phyloP scores from a whole-genome alignment of 805 yeast genomes.

The Wickerhamomyces hampshirensis region DNA sequence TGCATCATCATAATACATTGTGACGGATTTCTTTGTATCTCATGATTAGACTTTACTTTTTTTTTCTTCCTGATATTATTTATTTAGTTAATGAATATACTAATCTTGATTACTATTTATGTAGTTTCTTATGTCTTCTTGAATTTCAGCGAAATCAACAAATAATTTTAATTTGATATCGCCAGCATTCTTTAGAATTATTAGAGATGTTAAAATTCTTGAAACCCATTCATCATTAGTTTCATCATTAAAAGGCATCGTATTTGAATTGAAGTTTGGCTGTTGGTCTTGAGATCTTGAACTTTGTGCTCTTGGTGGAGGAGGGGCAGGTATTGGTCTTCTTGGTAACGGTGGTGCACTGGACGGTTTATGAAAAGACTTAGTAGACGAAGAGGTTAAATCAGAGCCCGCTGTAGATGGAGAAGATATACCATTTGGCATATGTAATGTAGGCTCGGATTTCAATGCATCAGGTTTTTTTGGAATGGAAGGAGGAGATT shows the following conservation, averaged over 20 bases:
- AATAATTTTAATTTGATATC: conserved; percentile 17
- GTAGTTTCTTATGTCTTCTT: conserved; percentile 19
- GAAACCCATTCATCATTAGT: conserved; percentile 52
- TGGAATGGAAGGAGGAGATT: conserved; percentile 23
- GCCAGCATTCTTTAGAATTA: conserved; percentile 17
- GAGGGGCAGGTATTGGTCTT: conserved; percentile 28
- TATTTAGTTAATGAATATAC: background rate
- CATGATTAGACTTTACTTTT: background rate
- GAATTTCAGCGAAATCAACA: conserved; percentile 21
- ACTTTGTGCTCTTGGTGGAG: conserved; percentile 18
- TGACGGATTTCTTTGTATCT: conserved; percentile 21
- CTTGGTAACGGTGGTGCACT: conserved; percentile 24
- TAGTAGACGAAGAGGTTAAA: conserved; percentile 3
- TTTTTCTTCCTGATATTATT: conserved; percentile 10
- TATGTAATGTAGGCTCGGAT: conserved; percentile 3
- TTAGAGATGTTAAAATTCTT: conserved; percentile 33
- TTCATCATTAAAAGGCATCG: conserved; percentile 34
- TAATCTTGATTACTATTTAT: background rate
- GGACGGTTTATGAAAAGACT: background rate
- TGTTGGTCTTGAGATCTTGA: conserved; percentile 15
- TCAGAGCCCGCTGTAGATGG: too few species aligned
- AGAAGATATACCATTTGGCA: too few species aligned
- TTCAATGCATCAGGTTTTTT: conserved; percentile 20
- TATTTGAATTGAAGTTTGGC: conserved; percentile 7
- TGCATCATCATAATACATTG: conserved; percentile 16